Evolutionary conservation across 345 rosid genomes (phyloP).

Genomic region (Anastatica hierochuntica): DNA sequence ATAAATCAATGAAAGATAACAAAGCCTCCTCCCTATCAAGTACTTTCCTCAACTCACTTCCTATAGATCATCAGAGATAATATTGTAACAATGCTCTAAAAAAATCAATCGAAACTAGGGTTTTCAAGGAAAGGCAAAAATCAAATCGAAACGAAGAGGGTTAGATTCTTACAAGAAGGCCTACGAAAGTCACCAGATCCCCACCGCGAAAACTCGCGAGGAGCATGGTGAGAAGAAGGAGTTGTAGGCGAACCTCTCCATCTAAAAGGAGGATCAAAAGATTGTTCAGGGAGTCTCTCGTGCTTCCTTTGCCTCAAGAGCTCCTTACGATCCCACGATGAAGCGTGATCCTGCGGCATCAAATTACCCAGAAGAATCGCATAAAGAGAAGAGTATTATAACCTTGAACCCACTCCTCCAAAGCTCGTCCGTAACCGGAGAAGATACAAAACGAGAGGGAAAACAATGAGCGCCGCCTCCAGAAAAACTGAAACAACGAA

Average conservation of each 20-base stretch:
- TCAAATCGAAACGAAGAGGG: neutral
- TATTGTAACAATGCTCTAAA: neutral
- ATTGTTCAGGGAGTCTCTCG: slow-evolving; percentile 61
- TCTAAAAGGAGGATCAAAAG: slow-evolving; percentile 43
- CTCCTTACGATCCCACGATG: slow-evolving; percentile 90
- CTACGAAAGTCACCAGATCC: slow-evolving; percentile 73
- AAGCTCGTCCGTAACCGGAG: slow-evolving; percentile 2
- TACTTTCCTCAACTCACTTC: neutral
- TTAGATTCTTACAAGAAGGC: slow-evolving; percentile 52
- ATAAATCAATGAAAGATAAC: neutral
- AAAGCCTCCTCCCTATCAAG: neutral
- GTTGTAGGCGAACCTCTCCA: slow-evolving; percentile 59
- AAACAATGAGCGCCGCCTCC: neutral
- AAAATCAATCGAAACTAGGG: too few relatives aligned
- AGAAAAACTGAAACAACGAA: slow-evolving; percentile 11
- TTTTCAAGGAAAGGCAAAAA: too few relatives aligned
- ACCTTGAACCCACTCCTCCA: slow-evolving; percentile 16
- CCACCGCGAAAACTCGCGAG: slow-evolving; percentile 51
- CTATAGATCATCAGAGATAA: neutral
- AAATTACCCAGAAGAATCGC: slow-evolving; percentile 39
- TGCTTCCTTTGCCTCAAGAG: slow-evolving; percentile 76
- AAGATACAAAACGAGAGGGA: neutral
- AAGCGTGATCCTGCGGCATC: slow-evolving; percentile 96
- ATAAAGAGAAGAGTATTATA: slow-evolving; percentile 15
- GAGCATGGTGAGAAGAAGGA: slow-evolving; percentile 38